Conservation (phyloP, 257 asterid genomes). For the Cordia subcordata region DNA sequence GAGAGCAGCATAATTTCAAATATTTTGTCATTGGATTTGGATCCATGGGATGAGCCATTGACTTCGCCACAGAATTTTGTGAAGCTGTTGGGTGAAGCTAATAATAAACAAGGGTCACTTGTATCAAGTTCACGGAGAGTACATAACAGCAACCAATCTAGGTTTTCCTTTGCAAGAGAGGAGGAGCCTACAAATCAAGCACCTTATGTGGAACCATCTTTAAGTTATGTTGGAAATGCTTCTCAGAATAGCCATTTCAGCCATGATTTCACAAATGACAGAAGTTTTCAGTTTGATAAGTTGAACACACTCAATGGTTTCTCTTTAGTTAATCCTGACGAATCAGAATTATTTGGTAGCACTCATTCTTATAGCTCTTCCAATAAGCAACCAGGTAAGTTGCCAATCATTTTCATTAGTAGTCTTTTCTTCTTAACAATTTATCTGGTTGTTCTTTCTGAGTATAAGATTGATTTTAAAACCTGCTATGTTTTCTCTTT, state of each 20-base stretch:
- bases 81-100: conserved; percentile 54
- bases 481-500: too few species aligned
- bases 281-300: conserved; percentile 42
- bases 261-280: conserved; percentile 40
- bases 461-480: neutral
- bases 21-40: conserved; percentile 76
- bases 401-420: neutral
- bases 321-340: conserved; percentile 41
- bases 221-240: conserved; percentile 36
- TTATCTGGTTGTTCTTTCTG: neutral
- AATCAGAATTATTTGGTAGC: conserved; percentile 41
- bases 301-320: conserved; percentile 42
- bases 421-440: neutral
- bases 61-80: conserved; percentile 69
- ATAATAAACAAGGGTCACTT: conserved; percentile 42
- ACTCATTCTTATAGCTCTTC: conserved; percentile 40
- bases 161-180: conserved; percentile 96
- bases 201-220: conserved; percentile 38
- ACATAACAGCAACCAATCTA: conserved; percentile 67
- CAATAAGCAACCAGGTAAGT: conserved; percentile 66
- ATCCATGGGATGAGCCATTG: conserved; percentile 70
- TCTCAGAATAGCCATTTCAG: conserved; percentile 38
- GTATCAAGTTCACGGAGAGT: conserved; percentile 55
- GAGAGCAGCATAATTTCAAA: conserved; percentile 88
- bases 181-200: conserved; percentile 38